A percentile compares a stretch with the other conserved stretches of the same genome.
Conservation (phyloP, 1,139 yeast genomes). For the Hansenula sp. region DNA sequence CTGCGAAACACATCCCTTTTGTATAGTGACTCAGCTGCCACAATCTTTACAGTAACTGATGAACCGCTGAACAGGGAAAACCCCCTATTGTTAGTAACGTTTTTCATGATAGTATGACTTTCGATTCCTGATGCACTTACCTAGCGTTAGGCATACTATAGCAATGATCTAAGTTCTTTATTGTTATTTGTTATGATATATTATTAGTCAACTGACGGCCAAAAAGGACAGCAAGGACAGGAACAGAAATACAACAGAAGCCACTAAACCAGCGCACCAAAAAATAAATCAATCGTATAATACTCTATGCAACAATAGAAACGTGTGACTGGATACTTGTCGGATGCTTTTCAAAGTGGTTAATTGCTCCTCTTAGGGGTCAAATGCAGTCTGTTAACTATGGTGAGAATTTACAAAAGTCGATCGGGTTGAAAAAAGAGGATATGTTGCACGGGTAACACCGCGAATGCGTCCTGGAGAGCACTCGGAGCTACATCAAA, state of each 20-base stretch:
- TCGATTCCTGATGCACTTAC: background rate
- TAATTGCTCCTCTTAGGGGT: background rate
- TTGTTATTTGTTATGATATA: background rate
- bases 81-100: constrained; percentile 8
- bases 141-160: constrained; percentile 3
- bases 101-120: background rate
- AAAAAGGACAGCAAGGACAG: background rate
- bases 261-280: background rate
- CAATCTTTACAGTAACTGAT: constrained; percentile 64
- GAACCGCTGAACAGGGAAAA: constrained; percentile 9
- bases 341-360: background rate
- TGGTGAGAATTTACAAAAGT: background rate
- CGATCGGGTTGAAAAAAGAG: background rate
- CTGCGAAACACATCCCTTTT: constrained; percentile 92
- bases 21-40: constrained; percentile 94
- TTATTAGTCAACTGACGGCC: background rate
- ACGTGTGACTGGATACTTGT: background rate
- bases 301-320: too few relatives aligned
- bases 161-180: background rate
- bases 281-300: background rate
- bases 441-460: background rate
- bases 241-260: background rate
- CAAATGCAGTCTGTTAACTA: background rate
- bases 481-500: too few relatives aligned
- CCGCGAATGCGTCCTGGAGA: background rate